Base-by-base conservation (phyloP, 768 basidiomycete species). In the Phylloporus scabripes region DNA sequence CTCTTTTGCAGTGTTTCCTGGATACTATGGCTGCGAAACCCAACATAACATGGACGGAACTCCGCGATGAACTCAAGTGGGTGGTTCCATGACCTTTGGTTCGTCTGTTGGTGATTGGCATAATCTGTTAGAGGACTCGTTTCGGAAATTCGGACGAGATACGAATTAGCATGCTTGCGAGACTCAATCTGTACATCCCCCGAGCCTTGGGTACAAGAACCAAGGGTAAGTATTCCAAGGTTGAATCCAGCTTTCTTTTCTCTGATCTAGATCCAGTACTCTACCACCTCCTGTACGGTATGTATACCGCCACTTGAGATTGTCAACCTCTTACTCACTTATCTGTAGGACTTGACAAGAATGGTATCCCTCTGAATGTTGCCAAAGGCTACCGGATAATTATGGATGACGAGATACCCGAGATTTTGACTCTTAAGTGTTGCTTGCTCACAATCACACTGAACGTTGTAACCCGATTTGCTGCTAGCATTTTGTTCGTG, bases 21-120 rank as follows among this genome's bases (percentile, higher is more conserved):
- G 36, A 61, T 17, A 59, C 31, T 21, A 41, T 49, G n/a, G 33
- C 3, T 9, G 11, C 20, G 20, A 58, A 44, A 17, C 49, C 54
- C 1, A 4, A 51, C 5, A 52, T 52, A 7, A 58, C 61, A 4
- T 63, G 61, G 60, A 15, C 32, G 11, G 58, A 58, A 8, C 59
- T 62, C 9, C 61, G 56, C 3, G 51, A 53, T 26, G 1, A 7
- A 15, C 43, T 62, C 42, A 49, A 51, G 58, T 63, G 10, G 3
- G 58, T 43, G 15, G 24, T 43, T 37, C 17, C n/a, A 2, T 23
- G 34, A 26, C 9, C 14, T 23, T 31, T 46, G 2, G 24, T 24
- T 43, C 8, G 0, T 3, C 21, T 7, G 14, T 37, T 9, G 9
- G 24, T 3, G 32, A 46, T 21, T 46, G 18, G 51, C 31, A 14